phyloP scores from a whole-genome alignment of 495 filamentous ascomycete species.

The Darksidea phi region DNA sequence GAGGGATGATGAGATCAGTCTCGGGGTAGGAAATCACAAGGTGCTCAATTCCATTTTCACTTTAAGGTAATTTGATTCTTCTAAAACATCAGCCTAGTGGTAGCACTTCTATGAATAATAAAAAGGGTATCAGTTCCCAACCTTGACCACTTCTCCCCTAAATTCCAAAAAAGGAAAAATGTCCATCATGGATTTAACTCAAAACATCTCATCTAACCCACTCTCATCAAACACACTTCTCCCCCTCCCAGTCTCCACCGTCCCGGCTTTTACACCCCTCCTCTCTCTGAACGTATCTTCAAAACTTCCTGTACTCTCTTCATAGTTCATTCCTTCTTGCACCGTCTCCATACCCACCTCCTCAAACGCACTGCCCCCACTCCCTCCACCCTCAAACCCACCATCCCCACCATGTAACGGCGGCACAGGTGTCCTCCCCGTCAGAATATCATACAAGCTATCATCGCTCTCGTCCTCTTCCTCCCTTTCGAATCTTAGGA shows the following conservation, averaged over 20 bases:
- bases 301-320: conserved; percentile 22
- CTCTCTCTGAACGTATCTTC: conserved; percentile 42
- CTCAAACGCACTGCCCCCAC: conserved; percentile 3
- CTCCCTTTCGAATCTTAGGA: conserved; percentile 15
- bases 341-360: conserved; percentile 11
- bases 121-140: too few species aligned
- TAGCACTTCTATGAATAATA: too few species aligned
- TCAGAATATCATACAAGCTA: conserved; percentile 42
- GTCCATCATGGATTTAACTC: too few species aligned
- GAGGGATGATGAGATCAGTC: too few species aligned
- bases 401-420: conserved; percentile 1
- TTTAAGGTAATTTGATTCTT: too few species aligned
- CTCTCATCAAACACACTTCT: conserved; percentile 29
- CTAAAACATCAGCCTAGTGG: too few species aligned
- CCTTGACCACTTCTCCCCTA: not conserved
- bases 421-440: conserved; percentile 37
- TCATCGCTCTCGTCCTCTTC: conserved; percentile 38
- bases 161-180: too few species aligned
- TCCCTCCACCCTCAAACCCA: not conserved
- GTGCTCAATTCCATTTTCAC: too few species aligned
- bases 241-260: conserved; percentile 7
- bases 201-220: conserved; percentile 37
- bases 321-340: conserved; percentile 13
- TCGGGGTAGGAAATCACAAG: too few species aligned
- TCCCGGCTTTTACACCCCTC: conserved; percentile 3